Base-by-base conservation (phyloP, 2,329 filamentous ascomycete species). In the Cladosporium colombiae region DNA sequence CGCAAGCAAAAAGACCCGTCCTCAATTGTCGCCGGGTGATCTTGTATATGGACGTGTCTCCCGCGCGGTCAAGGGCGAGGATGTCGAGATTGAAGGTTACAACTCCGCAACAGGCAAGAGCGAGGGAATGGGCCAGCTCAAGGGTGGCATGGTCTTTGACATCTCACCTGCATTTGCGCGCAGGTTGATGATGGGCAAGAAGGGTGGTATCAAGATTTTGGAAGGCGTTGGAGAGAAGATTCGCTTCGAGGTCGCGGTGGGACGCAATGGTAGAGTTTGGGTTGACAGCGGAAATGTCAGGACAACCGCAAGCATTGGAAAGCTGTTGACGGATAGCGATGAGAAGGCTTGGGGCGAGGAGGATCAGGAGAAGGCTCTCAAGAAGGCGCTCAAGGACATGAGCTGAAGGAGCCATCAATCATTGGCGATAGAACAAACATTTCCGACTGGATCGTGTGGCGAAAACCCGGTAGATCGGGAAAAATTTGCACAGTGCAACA, bases 261-360 rank as follows among this genome's bases (percentile, higher is more conserved):
- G 95, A 21, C 87, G 92, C 74, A 99, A 99, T 78, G 95, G 95
- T 49, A 89, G 88, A 77, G 86, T 98, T 25, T 98, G 95, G 93
- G 91, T 98, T 16, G 89, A 94, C 74, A 93, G 90, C 65, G 91
- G 90, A 31, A 90, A 83, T 68, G 81, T 89, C 44, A 90, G 86
- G 79, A 88, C 88, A 35, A 89, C 93, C 8, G 81, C 97, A 68
- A 85, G 88, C 0, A 91, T 98, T 65, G 94, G 93, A 1, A 87
- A 87, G 71, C 91, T 92, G 52, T 81, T 99, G 57, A 85, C 85
- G 72, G 87, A 91, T 75, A 90, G 89, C n/a, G 93, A 98, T 76
- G 85, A 89, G 73, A 84, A 85, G 63, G 81, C 81, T 2, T 78
- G 92, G 69, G 84, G 81, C 3, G 80, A 88, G 35, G 88, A 90